A percentile compares a stretch with the other conserved stretches of the same genome.
phyloP scores from a whole-genome alignment of 2,329 filamentous ascomycete genomes.

The Paradendryphiella salina region DNA sequence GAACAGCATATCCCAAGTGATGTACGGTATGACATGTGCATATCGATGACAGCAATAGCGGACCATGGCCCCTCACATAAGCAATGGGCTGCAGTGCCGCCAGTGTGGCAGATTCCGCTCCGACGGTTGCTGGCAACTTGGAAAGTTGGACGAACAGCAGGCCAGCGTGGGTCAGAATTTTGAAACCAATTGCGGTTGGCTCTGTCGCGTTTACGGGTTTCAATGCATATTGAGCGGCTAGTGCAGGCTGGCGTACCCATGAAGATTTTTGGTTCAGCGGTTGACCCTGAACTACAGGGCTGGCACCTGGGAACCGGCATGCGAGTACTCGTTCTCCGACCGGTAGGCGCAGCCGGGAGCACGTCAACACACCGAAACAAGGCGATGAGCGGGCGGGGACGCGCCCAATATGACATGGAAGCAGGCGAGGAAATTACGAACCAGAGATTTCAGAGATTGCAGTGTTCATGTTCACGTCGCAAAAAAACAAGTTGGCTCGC shows the following conservation, averaged over 20 bases:
- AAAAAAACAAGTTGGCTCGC: slow-evolving; percentile 24
- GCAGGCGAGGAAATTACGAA: slow-evolving; percentile 13
- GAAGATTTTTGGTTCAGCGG: slow-evolving; percentile 6
- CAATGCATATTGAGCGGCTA: slow-evolving; percentile 7
- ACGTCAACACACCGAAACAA: slow-evolving; percentile 13
- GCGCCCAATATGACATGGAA: slow-evolving; percentile 13
- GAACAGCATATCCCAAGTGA: slow-evolving; percentile 1
- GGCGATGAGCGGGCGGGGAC: slow-evolving; percentile 2
- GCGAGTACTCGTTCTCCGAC: no score
- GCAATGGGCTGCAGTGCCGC: slow-evolving; percentile 4
- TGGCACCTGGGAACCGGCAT: background rate
- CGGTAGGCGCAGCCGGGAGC: slow-evolving; percentile 1
- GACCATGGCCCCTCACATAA: slow-evolving; percentile 10
- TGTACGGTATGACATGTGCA: slow-evolving; percentile 9
- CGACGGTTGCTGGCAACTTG: slow-evolving; percentile 5
- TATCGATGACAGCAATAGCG: background rate
- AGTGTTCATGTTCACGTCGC: slow-evolving; percentile 24
- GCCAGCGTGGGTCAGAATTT: slow-evolving; percentile 13
- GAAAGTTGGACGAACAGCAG: slow-evolving; percentile 15
- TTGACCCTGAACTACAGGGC: slow-evolving; percentile 1
- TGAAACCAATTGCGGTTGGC: slow-evolving; percentile 23
- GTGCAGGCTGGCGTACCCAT: slow-evolving; percentile 2
- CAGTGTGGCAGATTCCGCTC: slow-evolving; percentile 1
- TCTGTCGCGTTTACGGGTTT: slow-evolving; percentile 12
- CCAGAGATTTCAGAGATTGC: slow-evolving; percentile 21